These are phyloP conservation scores for Lactarius tabidus DNA, from an alignment of 768 basidiomycete species.

Conservation along the genomic window DNA sequence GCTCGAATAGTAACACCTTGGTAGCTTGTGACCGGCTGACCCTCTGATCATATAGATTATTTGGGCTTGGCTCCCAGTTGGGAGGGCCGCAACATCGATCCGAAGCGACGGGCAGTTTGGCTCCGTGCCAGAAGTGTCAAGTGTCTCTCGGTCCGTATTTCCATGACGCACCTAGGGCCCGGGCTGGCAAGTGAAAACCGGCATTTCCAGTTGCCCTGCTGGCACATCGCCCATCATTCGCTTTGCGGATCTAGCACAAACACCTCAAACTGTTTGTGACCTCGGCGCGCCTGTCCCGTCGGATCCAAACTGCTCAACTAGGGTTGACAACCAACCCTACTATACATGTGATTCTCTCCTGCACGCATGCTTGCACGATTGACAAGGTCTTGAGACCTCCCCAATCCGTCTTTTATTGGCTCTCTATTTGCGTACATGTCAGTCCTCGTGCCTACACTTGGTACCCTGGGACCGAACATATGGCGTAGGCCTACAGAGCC, in stretches of 20 bases:
- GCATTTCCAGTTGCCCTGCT: background rate
- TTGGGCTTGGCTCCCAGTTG: background rate
- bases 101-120: background rate
- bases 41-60: background rate
- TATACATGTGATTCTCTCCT: slow-evolving; percentile 9
- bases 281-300: background rate
- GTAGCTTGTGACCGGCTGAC: background rate
- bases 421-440: background rate
- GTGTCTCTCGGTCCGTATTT: background rate
- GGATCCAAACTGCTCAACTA: background rate
- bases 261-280: background rate
- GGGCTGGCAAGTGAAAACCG: background rate
- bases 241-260: background rate
- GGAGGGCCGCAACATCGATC: background rate
- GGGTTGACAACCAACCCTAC: background rate
- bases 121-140: slow-evolving; percentile 17
- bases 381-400: background rate
- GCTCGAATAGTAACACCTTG: background rate
- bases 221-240: background rate
- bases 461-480: slow-evolving; percentile 1
- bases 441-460: slow-evolving; percentile 16
- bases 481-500: background rate
- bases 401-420: background rate
- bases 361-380: background rate
- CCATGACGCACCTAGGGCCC: background rate